phyloP scores from a whole-genome alignment of 2,329 filamentous ascomycete species.

The Ramularia endophylla region DNA sequence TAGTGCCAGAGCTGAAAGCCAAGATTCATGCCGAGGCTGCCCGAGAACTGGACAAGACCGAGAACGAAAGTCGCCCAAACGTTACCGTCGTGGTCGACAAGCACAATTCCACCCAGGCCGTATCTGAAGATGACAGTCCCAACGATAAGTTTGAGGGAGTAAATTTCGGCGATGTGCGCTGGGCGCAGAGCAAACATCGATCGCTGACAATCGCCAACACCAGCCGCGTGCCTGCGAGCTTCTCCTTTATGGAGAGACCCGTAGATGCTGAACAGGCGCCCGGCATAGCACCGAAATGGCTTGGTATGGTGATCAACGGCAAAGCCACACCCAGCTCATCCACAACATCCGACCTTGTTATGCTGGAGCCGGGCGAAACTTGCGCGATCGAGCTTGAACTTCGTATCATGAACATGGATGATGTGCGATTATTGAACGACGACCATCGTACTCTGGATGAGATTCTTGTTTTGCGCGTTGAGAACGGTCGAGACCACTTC shows the following conservation, averaged over 20 bases:
- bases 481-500: constrained; percentile 84
- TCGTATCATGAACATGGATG: constrained; percentile 56
- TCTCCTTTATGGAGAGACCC: constrained; percentile 73
- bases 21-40: constrained; percentile 82
- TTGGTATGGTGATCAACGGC: constrained; percentile 49
- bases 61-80: constrained; percentile 81
- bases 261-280: constrained; percentile 38
- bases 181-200: constrained; percentile 58
- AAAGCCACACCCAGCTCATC: constrained; percentile 14
- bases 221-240: constrained; percentile 69
- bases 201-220: constrained; percentile 88
- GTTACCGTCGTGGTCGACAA: constrained; percentile 66
- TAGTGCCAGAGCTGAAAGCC: constrained; percentile 77
- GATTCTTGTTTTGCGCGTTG: constrained; percentile 77
- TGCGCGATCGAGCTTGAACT: constrained; percentile 63
- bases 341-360: constrained; percentile 46
- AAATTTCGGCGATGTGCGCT: constrained; percentile 71
- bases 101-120: constrained; percentile 30
- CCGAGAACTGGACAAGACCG: constrained; percentile 77
- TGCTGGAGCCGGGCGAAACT: constrained; percentile 79
- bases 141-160: constrained; percentile 51
- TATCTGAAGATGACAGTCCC: constrained; percentile 8
- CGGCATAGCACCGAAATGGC: constrained; percentile 57
- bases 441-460: constrained; percentile 61
- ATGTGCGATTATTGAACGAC: constrained; percentile 69